Percentiles rank a stretch among this genome's conserved stretches.
Conservation (phyloP, 1,139 yeast genomes). For the Chernovozyma aurita region DNA sequence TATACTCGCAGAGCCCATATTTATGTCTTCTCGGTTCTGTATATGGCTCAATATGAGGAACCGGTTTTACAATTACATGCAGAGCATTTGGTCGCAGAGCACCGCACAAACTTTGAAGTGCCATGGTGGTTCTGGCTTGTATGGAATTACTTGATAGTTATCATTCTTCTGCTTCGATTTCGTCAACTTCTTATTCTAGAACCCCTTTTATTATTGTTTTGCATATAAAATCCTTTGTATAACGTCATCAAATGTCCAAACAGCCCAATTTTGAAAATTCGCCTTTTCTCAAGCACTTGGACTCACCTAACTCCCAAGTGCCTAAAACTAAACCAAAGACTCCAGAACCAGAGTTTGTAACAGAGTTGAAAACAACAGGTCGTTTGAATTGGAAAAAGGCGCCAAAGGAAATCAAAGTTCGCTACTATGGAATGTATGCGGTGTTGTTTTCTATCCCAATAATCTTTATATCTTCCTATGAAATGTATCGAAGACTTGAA, state of each 20-base stretch:
- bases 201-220: no score
- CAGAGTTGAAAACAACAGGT: slow-evolving; percentile 37
- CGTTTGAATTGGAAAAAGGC: slow-evolving; percentile 45
- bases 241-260: slow-evolving; percentile 5
- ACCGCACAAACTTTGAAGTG: no score
- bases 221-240: no score
- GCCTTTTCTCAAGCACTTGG: slow-evolving; percentile 21
- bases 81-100: no score
- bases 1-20: no score
- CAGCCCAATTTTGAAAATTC: slow-evolving; percentile 20
- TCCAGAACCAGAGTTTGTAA: slow-evolving; percentile 26
- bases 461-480: slow-evolving; percentile 30
- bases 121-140: no score
- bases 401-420: slow-evolving; percentile 32
- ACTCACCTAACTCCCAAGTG: background rate
- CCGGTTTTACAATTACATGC: no score
- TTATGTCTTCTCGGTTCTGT: no score
- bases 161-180: no score
- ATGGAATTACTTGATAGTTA: no score
- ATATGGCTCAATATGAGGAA: no score
- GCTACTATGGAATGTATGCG: slow-evolving; percentile 39
- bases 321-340: slow-evolving; percentile 13
- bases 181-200: no score
- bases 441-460: slow-evolving; percentile 39
- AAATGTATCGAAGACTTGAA: slow-evolving; percentile 34